Evolutionary conservation across 306 rosid genomes (phyloP).

Genomic region (Cucumis cinereus): DNA sequence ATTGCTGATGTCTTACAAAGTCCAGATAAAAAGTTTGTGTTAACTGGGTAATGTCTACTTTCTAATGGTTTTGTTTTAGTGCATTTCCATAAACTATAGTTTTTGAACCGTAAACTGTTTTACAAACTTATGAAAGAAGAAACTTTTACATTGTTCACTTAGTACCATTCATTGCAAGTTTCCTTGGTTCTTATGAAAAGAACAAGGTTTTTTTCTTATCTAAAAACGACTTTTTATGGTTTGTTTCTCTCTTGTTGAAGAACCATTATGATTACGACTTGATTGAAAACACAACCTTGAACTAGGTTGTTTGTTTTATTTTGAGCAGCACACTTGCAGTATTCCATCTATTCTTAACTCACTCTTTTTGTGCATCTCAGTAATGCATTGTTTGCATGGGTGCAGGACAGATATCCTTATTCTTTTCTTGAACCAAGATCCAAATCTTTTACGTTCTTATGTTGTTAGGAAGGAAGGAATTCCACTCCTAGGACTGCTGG

Average conservation of each 20-base stretch:
- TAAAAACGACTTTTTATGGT: not conserved
- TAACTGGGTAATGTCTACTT: conserved; percentile 66
- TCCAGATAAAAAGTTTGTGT: conserved; percentile 70
- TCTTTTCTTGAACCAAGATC: conserved; percentile 97
- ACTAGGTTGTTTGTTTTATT: not conserved
- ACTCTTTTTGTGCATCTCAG: conserved; percentile 18
- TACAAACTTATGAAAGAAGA: not conserved
- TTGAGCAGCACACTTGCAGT: not conserved
- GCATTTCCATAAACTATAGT: not conserved
- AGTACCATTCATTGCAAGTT: not conserved
- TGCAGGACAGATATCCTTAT: conserved; percentile 99
- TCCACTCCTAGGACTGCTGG: conserved; percentile 78
- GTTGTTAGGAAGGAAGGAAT: conserved; percentile 85
- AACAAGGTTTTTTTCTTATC: not conserved
- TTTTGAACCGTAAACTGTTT: not conserved
- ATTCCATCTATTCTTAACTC: not conserved
- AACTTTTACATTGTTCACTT: not conserved
- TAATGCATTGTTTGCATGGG: conserved; percentile 39
- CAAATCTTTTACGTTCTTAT: conserved; percentile 77
- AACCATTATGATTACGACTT: not conserved
- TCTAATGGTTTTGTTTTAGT: conserved; percentile 3
- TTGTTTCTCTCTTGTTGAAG: not conserved
- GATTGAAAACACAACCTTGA: not conserved
- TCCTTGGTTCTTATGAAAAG: not conserved
- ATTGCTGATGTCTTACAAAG: conserved; percentile 62